Percentiles rank a stretch among this genome's conserved stretches.
These are phyloP conservation scores for Mycena leptocephala DNA, from an alignment of 768 basidiomycete species.

Conservation along the genomic window DNA sequence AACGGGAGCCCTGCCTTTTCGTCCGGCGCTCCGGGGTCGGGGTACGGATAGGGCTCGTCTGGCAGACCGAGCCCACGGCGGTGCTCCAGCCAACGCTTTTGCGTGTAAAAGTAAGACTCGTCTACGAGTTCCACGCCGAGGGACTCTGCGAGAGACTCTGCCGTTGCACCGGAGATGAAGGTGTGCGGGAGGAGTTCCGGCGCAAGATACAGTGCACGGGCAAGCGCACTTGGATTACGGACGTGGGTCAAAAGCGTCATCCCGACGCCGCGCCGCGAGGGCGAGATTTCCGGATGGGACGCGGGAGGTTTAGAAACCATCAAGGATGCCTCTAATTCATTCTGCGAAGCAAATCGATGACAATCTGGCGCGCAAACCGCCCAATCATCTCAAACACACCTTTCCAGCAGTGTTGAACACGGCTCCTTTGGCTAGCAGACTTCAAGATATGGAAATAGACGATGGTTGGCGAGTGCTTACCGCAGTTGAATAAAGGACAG, in stretches of 20 bases:
- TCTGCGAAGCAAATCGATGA: constrained; percentile 58
- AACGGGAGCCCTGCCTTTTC: constrained; percentile 40
- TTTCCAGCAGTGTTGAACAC: constrained; percentile 89
- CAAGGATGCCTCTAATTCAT: constrained; percentile 86
- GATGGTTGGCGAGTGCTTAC: neutral
- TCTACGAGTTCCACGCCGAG: constrained; percentile 76
- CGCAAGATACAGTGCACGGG: constrained; percentile 80
- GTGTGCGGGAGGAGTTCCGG: constrained; percentile 76
- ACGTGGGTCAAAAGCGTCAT: constrained; percentile 77
- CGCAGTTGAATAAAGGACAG: constrained; percentile 81
- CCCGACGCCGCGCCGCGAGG: constrained; percentile 74
- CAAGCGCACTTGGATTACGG: constrained; percentile 83
- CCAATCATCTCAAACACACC: constrained; percentile 55
- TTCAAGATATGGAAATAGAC: neutral
- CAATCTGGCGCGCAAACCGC: neutral
- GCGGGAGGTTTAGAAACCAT: constrained; percentile 87
- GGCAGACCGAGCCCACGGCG: constrained; percentile 82
- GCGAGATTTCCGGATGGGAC: constrained; percentile 72
- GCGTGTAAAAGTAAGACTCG: constrained; percentile 86
- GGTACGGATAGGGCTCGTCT: constrained; percentile 69
- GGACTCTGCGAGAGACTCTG: constrained; percentile 72
- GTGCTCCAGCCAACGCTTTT: constrained; percentile 84
- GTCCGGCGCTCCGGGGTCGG: constrained; percentile 31
- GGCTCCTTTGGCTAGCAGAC: constrained; percentile 73
- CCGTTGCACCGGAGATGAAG: constrained; percentile 77